Evolutionary conservation across 805 yeast species (phyloP), one percentile per base, ranked within the genome.

Genomic region (Wickerhamiella domercqiae): DNA sequence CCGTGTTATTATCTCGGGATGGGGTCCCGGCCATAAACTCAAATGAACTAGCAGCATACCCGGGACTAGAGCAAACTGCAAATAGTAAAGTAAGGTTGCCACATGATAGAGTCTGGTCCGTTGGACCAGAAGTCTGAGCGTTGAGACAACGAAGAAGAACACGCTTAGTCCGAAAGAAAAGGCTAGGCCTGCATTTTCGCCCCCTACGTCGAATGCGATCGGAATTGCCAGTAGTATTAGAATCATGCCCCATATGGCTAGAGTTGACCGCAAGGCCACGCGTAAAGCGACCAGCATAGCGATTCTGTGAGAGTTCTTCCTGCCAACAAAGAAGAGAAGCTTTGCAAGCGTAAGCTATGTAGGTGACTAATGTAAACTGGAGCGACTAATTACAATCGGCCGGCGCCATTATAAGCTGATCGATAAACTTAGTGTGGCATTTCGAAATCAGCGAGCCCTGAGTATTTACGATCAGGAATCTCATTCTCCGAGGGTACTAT

Each of bases 181-280:
- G 15, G 93, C 73, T 42, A 90, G 62, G 1, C 98, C 98, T 58
- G 97, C 87, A 39, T 73, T 67, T 15, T 76, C 68, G 1, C 97
- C 96, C 7, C 97, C 97, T 28, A 83, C 78, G 52, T 87, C 94
- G 58, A 90, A 90, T 18, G 96, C 79, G 43, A 90, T 67, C 3
- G 97, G 97, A 5, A 90, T 78, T 2, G 95, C 78, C 21, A 86
- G 36, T 14, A 50, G 38, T n/a, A 45, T 34, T 6, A 45, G 30
- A 5, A 40, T 28, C 20, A 46, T 39, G 28, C 49, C 49, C n/a
- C 41, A 34, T 9, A 35, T 30, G 29, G 41, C 42, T 36, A 37
- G 36, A n/a, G n/a, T 29, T 26, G 36, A 39, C 29, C 38, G 31
- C 9, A 39, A 24, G 16, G 26, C 9, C 11, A 24, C 26, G 26